These are phyloP conservation scores for Pyrenula aspistea DNA, from an alignment of 495 filamentous ascomycete species.

Conservation along the genomic window DNA sequence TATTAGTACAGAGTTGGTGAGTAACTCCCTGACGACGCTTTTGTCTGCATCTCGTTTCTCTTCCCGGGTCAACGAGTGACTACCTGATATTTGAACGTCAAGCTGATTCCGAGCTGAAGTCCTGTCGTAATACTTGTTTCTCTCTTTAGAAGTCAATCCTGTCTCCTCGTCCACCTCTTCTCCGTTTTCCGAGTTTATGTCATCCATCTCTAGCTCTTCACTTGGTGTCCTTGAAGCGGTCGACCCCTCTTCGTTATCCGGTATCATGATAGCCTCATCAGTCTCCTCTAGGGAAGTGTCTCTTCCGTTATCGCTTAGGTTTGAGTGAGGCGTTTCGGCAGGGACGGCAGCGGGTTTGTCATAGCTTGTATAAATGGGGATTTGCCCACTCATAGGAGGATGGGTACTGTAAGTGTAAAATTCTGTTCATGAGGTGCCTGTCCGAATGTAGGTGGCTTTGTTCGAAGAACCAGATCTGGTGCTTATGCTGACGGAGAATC, in stretches of 20 bases:
- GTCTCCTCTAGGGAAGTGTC: too few relatives aligned
- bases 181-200: slow-evolving; percentile 53
- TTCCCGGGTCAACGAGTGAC: slow-evolving; percentile 31
- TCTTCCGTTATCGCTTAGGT: too few relatives aligned
- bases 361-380: too few relatives aligned
- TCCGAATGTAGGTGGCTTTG: too few relatives aligned
- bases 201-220: slow-evolving; percentile 32
- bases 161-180: slow-evolving; percentile 85
- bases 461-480: too few relatives aligned
- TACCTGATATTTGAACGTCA: slow-evolving; percentile 58
- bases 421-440: too few relatives aligned
- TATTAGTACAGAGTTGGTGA: slow-evolving; percentile 67
- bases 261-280: background rate
- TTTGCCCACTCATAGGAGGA: too few relatives aligned
- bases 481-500: too few relatives aligned
- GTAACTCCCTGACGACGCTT: slow-evolving; percentile 51
- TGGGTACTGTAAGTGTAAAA: too few relatives aligned
- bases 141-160: slow-evolving; percentile 64
- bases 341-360: too few relatives aligned
- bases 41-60: slow-evolving; percentile 60
- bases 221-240: background rate
- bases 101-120: slow-evolving; percentile 54
- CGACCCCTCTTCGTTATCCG: background rate
- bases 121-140: slow-evolving; percentile 50
- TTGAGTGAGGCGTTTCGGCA: too few relatives aligned